phyloP scores from a whole-genome alignment of 352 stramenopile species.

The Pythium scleroteichum region DNA sequence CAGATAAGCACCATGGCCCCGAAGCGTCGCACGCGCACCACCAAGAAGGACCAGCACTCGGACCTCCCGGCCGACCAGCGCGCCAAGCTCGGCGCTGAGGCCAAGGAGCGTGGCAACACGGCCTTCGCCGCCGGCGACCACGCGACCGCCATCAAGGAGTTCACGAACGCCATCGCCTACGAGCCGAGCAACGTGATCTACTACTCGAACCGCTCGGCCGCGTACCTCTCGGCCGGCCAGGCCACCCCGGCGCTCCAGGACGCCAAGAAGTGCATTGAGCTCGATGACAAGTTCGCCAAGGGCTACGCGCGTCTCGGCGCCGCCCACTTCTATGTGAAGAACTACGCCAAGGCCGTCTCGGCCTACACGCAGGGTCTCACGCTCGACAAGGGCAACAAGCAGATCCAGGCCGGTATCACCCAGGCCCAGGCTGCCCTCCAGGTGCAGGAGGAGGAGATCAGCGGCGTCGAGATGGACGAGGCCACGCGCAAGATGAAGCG shows the following conservation, averaged over 20 bases:
- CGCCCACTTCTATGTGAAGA: conserved; percentile 88
- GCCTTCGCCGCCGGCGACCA: conserved; percentile 78
- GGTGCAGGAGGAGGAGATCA: conserved; percentile 85
- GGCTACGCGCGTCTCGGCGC: conserved; percentile 84
- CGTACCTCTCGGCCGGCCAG: conserved; percentile 80
- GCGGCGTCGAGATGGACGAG: conserved; percentile 86
- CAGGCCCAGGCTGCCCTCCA: conserved; percentile 82
- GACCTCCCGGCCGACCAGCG: conserved; percentile 63
- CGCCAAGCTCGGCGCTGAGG: conserved; percentile 71
- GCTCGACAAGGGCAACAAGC: conserved; percentile 85
- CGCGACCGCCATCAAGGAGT: conserved; percentile 86
- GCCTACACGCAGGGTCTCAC: conserved; percentile 81
- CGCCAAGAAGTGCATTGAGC: conserved; percentile 84
- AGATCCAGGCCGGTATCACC: conserved; percentile 77
- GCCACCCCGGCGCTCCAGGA: conserved; percentile 81
- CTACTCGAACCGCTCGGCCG: conserved; percentile 88
- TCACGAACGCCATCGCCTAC: conserved; percentile 84
- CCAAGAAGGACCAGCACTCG: conserved; percentile 82
- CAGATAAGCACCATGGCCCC: conserved; percentile 60
- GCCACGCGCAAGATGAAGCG: conserved; percentile 90
- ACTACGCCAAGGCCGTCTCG: conserved; percentile 84
- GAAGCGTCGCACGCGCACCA: conserved; percentile 81
- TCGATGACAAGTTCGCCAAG: conserved; percentile 86
- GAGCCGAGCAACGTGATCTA: conserved; percentile 88
- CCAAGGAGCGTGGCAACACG: conserved; percentile 85